A percentile compares a stretch with the other conserved stretches of the same genome.
phyloP scores from a whole-genome alignment of 2,329 filamentous ascomycete species.

The Rutstroemia sydowiana region DNA sequence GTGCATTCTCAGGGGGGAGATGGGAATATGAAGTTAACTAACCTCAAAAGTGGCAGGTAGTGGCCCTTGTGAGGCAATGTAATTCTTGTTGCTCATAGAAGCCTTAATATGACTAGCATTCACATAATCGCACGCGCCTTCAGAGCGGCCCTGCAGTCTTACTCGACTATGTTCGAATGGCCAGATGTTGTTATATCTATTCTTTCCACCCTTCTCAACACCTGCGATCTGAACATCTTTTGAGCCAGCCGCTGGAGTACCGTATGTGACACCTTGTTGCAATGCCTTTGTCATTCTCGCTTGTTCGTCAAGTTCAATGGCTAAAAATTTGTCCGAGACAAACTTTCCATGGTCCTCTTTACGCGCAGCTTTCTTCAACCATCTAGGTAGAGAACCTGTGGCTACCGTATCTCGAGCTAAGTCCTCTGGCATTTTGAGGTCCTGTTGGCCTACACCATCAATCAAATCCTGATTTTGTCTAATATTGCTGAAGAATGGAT shows the following conservation, averaged over 20 bases:
- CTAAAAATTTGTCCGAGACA: conserved; percentile 76
- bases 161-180: conserved; percentile 93
- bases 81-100: conserved; percentile 76
- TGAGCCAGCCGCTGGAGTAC: conserved; percentile 32
- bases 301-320: conserved; percentile 79
- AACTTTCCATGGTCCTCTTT: conserved; percentile 65
- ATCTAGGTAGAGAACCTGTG: conserved; percentile 53
- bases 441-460: conserved; percentile 81
- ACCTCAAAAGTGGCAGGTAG: conserved; percentile 87
- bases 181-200: conserved; percentile 95
- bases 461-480: conserved; percentile 94
- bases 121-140: conserved; percentile 80
- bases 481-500: conserved; percentile 94
- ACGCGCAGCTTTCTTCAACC: conserved; percentile 66
- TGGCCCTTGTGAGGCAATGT: conserved; percentile 93
- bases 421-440: conserved; percentile 49
- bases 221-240: conserved; percentile 68
- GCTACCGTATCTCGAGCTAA: conserved; percentile 36
- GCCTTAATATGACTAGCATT: conserved; percentile 86
- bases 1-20: conserved; percentile 4
- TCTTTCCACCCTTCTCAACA: conserved; percentile 90
- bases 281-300: conserved; percentile 84
- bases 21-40: conserved; percentile 30
- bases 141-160: conserved; percentile 59
- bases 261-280: conserved; percentile 51